These are phyloP conservation scores for Quercus glauca DNA, from an alignment of 306 rosid genomes.

Conservation along the genomic window DNA sequence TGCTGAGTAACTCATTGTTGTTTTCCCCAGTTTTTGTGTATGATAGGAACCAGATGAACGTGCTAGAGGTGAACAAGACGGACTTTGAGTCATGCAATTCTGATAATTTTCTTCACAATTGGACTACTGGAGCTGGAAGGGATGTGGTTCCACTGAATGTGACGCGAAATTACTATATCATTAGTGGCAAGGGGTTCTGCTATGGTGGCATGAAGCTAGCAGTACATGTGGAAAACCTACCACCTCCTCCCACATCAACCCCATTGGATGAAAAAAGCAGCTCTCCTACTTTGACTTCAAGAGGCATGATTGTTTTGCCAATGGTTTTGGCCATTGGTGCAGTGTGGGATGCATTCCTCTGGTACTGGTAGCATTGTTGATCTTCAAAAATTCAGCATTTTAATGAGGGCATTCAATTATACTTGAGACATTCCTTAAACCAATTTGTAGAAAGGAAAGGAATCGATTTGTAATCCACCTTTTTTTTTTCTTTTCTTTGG, in stretches of 20 bases:
- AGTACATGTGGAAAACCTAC: constrained; percentile 57
- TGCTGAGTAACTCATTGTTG: neutral
- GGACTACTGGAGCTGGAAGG: constrained; percentile 93
- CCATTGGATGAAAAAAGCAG: constrained; percentile 32
- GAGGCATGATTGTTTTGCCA: constrained; percentile 44
- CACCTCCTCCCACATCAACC: constrained; percentile 61
- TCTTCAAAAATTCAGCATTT: neutral
- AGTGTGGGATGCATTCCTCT: constrained; percentile 54
- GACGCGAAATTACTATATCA: constrained; percentile 65
- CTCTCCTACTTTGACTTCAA: constrained; percentile 27
- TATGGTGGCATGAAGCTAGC: constrained; percentile 85
- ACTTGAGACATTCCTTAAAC: constrained; percentile 3
- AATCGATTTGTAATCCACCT: constrained; percentile 11
- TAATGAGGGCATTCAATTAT: neutral
- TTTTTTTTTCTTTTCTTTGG: neutral
- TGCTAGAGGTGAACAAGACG: constrained; percentile 92
- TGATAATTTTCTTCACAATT: constrained; percentile 70
- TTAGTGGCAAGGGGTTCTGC: constrained; percentile 89
- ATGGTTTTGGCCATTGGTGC: constrained; percentile 58
- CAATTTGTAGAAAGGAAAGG: constrained; percentile 11
- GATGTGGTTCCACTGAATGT: constrained; percentile 86
- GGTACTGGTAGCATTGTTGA: constrained; percentile 33
- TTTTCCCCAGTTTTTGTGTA: constrained; percentile 69
- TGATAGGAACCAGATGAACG: constrained; percentile 78
- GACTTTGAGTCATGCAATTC: constrained; percentile 63